Percentiles rank a stretch among this genome's conserved stretches.
phyloP scores from a whole-genome alignment of 768 basidiomycete species.

The Lanmaoa rubissima region DNA sequence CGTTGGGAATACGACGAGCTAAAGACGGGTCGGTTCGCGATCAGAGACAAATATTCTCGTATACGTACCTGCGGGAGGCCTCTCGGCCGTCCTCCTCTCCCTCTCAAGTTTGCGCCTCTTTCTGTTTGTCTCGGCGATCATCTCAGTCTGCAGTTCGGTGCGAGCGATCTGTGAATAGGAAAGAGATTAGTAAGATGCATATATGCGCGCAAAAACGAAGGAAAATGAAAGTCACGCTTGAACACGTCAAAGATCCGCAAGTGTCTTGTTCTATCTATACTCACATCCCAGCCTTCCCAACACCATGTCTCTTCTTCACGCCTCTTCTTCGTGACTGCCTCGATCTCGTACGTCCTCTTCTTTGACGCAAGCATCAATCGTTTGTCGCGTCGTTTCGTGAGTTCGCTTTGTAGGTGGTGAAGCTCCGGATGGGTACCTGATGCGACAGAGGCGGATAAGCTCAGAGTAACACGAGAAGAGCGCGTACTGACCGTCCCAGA shows the following conservation, averaged over 20 bases:
- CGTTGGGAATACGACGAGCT: constrained; percentile 61
- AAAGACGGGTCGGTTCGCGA: constrained; percentile 2
- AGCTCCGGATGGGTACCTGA: constrained; percentile 88
- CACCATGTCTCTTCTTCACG: constrained; percentile 70
- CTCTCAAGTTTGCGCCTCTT: constrained; percentile 84
- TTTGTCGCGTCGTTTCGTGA: constrained; percentile 76
- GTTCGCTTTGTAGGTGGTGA: constrained; percentile 73
- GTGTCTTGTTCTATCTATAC: constrained; percentile 20
- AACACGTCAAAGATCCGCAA: not conserved
- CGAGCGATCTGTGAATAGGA: constrained; percentile 53
- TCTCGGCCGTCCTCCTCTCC: constrained; percentile 75
- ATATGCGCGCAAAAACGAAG: not conserved
- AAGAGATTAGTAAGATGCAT: constrained; percentile 5
- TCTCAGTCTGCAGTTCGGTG: constrained; percentile 78
- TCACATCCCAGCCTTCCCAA: constrained; percentile 92
- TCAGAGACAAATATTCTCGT: not conserved
- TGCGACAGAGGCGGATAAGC: constrained; percentile 3
- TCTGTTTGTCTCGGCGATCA: constrained; percentile 87
- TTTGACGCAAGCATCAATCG: constrained; percentile 78
- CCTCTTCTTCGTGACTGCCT: constrained; percentile 58
- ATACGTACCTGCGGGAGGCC: constrained; percentile 67
- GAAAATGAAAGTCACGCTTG: constrained; percentile 4
- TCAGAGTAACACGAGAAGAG: not conserved
- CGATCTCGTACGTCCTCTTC: constrained; percentile 67
- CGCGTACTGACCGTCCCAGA: constrained; percentile 63